These are phyloP conservation scores for Cercospora zeae-maydis DNA, from an alignment of 2,329 filamentous ascomycete species.

Conservation along the genomic window DNA sequence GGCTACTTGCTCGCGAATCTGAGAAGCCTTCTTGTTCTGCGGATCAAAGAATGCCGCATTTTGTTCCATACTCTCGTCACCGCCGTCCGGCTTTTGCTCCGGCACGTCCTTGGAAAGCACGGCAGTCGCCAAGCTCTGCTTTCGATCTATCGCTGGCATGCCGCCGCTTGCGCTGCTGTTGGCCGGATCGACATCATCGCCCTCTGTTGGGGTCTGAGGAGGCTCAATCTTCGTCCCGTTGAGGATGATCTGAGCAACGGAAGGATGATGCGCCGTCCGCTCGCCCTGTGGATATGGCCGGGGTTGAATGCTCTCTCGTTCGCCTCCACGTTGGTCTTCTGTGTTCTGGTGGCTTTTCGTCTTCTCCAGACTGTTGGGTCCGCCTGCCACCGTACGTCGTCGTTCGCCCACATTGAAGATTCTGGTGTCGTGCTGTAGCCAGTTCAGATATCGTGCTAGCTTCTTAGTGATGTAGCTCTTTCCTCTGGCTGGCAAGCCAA, in stretches of 20 bases:
- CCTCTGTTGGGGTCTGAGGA: conserved; percentile 32
- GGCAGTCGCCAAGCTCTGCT: conserved; percentile 24
- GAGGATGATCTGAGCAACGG: conserved; percentile 56
- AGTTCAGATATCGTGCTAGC: conserved; percentile 88
- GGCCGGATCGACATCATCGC: conserved; percentile 6
- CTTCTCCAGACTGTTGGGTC: conserved; percentile 41
- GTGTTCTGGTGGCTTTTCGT: conserved; percentile 24
- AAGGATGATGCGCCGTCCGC: conserved; percentile 21
- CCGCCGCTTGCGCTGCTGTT: conserved; percentile 24
- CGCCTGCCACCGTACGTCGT: conserved; percentile 71
- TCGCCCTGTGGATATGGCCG: conserved; percentile 10
- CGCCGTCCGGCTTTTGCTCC: conserved; percentile 18
- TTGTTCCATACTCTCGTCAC: conserved; percentile 67
- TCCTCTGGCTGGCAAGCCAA: conserved; percentile 87
- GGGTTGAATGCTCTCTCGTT: conserved; percentile 20
- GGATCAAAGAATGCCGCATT: conserved; percentile 93
- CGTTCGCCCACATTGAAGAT: conserved; percentile 98
- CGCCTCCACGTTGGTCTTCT: neutral
- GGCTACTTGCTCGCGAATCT: conserved; percentile 84
- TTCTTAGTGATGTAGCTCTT: conserved; percentile 99
- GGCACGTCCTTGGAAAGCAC: conserved; percentile 21
- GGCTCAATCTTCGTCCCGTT: conserved; percentile 49
- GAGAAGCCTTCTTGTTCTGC: conserved; percentile 74
- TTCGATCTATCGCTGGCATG: conserved; percentile 24
- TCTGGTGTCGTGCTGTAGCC: conserved; percentile 91